These are phyloP conservation scores for Diaporthe nobilis DNA, from an alignment of 2,329 filamentous ascomycete species.

Conservation along the genomic window DNA sequence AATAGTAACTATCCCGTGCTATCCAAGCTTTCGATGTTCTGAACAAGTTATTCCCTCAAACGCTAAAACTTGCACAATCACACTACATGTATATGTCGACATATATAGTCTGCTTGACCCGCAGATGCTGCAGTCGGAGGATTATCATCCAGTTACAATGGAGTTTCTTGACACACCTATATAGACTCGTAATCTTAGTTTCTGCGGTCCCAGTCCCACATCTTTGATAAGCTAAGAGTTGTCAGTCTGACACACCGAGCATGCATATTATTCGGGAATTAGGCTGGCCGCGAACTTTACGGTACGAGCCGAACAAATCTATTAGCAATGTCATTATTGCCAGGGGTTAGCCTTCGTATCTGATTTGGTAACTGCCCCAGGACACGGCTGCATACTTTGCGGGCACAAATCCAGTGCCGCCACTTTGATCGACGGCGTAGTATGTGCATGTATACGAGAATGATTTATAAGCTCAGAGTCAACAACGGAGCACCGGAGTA, in stretches of 20 bases:
- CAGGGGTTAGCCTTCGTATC: not conserved
- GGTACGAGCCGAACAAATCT: constrained; percentile 9
- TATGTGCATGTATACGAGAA: not conserved
- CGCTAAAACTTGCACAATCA: constrained; percentile 14
- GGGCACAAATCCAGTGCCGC: not conserved
- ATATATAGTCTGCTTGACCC: not conserved
- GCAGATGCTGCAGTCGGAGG: not conserved
- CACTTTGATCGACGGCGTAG: not conserved
- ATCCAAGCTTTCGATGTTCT: not conserved
- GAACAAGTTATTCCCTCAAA: not conserved
- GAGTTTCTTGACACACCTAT: not conserved
- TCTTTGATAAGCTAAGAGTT: not conserved
- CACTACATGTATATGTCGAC: constrained; percentile 8
- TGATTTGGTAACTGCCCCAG: not conserved
- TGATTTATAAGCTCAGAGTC: not conserved
- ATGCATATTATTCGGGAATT: not conserved
- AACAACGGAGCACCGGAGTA: not conserved
- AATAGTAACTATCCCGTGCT: not conserved
- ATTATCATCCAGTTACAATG: not conserved
- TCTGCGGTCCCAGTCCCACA: not conserved
- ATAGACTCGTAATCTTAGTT: not conserved
- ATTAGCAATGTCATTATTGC: not conserved
- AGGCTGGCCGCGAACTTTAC: not conserved
- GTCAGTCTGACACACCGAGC: constrained; percentile 15
- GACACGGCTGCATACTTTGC: not conserved